phyloP scores from a whole-genome alignment of 345 rosid genomes.

The Excoecaria agallocha region DNA sequence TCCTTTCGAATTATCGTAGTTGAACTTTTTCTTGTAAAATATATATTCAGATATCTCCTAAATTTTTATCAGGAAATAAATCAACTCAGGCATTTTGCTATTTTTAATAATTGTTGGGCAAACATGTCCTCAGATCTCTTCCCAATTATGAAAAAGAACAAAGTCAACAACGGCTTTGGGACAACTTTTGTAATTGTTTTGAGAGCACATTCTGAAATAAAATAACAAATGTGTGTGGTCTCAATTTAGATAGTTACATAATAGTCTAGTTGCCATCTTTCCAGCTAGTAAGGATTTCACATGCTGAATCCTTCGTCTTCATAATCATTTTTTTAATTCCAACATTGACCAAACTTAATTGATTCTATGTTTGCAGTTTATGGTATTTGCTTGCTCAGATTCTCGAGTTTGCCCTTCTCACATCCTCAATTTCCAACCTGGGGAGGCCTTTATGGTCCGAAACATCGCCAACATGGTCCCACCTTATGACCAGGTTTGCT shows the following conservation, averaged over 20 bases:
- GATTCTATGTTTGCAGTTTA: constrained; percentile 50
- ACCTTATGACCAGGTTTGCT: constrained; percentile 60
- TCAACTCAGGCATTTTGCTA: not conserved
- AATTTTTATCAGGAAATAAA: no score
- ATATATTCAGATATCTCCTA: no score
- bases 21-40: no score
- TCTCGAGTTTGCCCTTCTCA: constrained; percentile 96
- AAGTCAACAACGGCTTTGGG: not conserved
- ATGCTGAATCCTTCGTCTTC: not conserved
- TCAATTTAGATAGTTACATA: not conserved
- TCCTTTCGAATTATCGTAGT: no score
- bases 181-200: not conserved
- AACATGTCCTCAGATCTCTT: not conserved
- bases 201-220: not conserved
- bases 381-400: constrained; percentile 98
- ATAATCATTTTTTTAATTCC: not conserved
- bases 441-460: constrained; percentile 93
- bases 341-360: not conserved
- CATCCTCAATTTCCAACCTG: constrained; percentile 82
- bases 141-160: not conserved
- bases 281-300: not conserved
- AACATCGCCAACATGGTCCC: constrained; percentile 99
- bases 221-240: not conserved
- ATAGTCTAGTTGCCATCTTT: not conserved
- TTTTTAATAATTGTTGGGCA: not conserved